Base-by-base conservation (phyloP, 805 yeast genomes). In the Candida hungchunana region DNA sequence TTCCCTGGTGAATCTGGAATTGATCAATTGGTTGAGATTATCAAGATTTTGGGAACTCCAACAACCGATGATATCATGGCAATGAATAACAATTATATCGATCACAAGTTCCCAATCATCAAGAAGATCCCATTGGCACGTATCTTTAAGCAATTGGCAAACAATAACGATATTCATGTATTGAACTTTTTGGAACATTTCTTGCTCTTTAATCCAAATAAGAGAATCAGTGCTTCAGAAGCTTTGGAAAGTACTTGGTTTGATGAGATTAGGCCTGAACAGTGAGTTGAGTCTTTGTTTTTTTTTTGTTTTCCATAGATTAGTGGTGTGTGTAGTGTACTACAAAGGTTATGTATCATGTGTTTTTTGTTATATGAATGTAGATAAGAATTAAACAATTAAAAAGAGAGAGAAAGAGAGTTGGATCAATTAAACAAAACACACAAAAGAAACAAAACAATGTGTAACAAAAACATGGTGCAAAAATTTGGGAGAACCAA, bases 1-100 rank as follows among this genome's bases (percentile, higher is more conserved):
- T 93, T 93, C 65, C 98, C 98, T 10, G 98, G 98, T 29, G 97
- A 93, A 59, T 80, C 89, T 42, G 97, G 98, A 25, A 90, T 93
- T 40, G 98, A 93, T 60, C 98, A 93, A 62, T 73, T 90, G 52
- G 97, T 90, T 14, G 98, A 90, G 62, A 90, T 90, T 50, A 90
- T 90, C 59, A 93, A 93, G 63, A 85, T 90, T 18, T 70, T 93
- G 56, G 98, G 98, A 12, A 90, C 98, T 1, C 98, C 98, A 7
- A 71, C 94, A 13, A 77, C 83, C 39, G 96, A 88, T 31, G 96
- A 90, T 62, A 90, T 90, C 48, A 75, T 79, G 56, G 75, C 88
- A 43, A 93, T 90, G 98, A 90, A 90, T 62, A 95, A 96, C 34
- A 89, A 87, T 60, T 93, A 90, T 64, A 85, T 87, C 82, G 97